Evolutionary conservation across 1,284 basidiomycete genomes (phyloP).

Genomic region (Irpex sp.): DNA sequence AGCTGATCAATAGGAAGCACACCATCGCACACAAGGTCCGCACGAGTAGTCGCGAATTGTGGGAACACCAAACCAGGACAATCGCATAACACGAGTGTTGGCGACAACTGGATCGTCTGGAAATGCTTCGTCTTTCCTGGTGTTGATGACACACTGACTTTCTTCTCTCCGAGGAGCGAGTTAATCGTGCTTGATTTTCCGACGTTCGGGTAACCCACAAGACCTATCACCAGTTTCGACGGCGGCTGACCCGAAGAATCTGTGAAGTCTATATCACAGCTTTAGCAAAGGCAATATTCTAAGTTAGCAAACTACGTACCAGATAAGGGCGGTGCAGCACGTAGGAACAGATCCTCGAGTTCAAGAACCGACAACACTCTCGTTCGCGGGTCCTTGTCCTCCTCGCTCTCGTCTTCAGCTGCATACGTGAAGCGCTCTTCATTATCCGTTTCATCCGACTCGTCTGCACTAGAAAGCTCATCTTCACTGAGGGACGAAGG

Average conservation of each 20-base stretch:
- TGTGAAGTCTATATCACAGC: slow-evolving; percentile 51
- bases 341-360: slow-evolving; percentile 84
- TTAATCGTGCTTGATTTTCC: slow-evolving; percentile 98
- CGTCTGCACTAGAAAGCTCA: slow-evolving; percentile 13
- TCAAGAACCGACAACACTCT: slow-evolving; percentile 86
- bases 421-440: slow-evolving; percentile 32
- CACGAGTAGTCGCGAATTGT: slow-evolving; percentile 95
- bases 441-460: slow-evolving; percentile 21
- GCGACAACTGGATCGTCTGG: slow-evolving; percentile 93
- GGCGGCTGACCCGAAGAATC: slow-evolving; percentile 59
- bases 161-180: slow-evolving; percentile 92
- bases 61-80: slow-evolving; percentile 99
- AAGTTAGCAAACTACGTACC: slow-evolving; percentile 38
- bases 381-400: slow-evolving; percentile 63
- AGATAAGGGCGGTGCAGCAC: slow-evolving; percentile 73
- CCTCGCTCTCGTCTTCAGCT: slow-evolving; percentile 48
- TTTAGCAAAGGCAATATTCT: not conserved
- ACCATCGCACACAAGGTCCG: slow-evolving; percentile 95
- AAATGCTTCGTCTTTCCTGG: slow-evolving; percentile 99
- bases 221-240: slow-evolving; percentile 81
- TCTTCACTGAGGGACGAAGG: slow-evolving; percentile 14
- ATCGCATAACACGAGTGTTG: slow-evolving; percentile 90
- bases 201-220: slow-evolving; percentile 99
- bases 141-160: slow-evolving; percentile 95
- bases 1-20: slow-evolving; percentile 98